Base-by-base conservation (phyloP, 2,329 filamentous ascomycete species). In the Venturia carpophila region DNA sequence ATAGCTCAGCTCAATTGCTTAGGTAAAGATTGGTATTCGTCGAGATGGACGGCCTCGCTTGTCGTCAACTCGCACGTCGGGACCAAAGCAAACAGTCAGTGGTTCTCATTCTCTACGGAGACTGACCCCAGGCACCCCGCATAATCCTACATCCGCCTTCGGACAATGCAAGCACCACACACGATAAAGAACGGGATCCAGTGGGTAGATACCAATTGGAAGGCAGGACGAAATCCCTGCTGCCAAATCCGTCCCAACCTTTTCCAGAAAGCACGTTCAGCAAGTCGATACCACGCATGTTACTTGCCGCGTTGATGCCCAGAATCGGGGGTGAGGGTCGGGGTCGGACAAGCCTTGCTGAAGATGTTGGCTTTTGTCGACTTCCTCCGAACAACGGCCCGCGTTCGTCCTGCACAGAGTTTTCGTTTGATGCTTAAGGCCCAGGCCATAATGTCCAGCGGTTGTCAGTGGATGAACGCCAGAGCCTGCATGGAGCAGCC, bases 111-210 rank as follows among this genome's bases (percentile, higher is more conserved):
- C 39, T 5, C 24, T 5, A 7, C 10, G 21, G 5, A 34, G 11
- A 17, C 5, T 55, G 24, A 30, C 3, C 24, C 17, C 24, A 30
- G 21, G 5, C 3, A 24, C 24, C 49, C 49, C 49, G 49, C 49
- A 34, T 30, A 24, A 5, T 19, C 4, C 49, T 17, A 17, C 10
- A 1, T 55, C 49, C 49, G 49, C 30, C 49, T 34, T 55, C 49
- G 49, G 49, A 55, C 49, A 19, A 55, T 55, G 49, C 24, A 15
- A 13, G 24, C 49, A 55, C 49, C 45, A 21, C n/a, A 55, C 45
- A 55, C 49, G 49, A 34, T 55, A 34, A 55, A 55, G 49, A n/a
- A 24, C 49, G 49, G 49, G 17, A 47, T 47, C 17, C 45, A 47
- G n/a, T n/a, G 5, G 5, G n/a, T n/a, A n/a, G n/a, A n/a, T n/a